A percentile compares a stretch with the other conserved stretches of the same genome.
Evolutionary conservation across 1,284 basidiomycete genomes (phyloP).

Genomic region (Apiotrichum mycotoxinovorans): DNA sequence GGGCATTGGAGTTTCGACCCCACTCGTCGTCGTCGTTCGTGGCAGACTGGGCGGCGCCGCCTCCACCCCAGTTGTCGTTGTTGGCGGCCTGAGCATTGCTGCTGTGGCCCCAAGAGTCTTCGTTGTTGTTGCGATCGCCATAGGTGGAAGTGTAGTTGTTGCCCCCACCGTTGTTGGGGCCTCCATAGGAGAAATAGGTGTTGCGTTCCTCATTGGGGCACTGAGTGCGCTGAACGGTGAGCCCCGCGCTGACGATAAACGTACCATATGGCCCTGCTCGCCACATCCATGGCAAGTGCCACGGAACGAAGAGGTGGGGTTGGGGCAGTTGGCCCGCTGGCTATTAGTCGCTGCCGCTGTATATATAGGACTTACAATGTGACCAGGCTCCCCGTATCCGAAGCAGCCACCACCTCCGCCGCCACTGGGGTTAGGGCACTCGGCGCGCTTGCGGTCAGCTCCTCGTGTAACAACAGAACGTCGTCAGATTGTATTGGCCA

Average conservation of each 20-base stretch:
- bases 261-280: no score
- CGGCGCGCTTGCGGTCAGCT: background rate
- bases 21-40: background rate
- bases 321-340: background rate
- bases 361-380: slow-evolving; percentile 9
- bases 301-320: no score
- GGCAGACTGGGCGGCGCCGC: background rate
- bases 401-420: slow-evolving; percentile 9
- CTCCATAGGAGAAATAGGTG: background rate
- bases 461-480: no score
- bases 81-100: background rate
- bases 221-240: background rate
- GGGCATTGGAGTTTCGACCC: background rate
- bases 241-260: background rate
- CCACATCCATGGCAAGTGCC: no score
- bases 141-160: background rate
- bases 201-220: background rate
- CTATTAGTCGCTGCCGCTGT: slow-evolving; percentile 1
- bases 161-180: background rate
- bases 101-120: background rate
- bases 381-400: slow-evolving; percentile 17
- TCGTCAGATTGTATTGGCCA: no score
- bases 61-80: background rate
- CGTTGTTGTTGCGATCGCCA: background rate
- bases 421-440: slow-evolving; percentile 1